These are phyloP conservation scores for Heritiera fomes DNA, from an alignment of 345 rosid species.

Conservation along the genomic window DNA sequence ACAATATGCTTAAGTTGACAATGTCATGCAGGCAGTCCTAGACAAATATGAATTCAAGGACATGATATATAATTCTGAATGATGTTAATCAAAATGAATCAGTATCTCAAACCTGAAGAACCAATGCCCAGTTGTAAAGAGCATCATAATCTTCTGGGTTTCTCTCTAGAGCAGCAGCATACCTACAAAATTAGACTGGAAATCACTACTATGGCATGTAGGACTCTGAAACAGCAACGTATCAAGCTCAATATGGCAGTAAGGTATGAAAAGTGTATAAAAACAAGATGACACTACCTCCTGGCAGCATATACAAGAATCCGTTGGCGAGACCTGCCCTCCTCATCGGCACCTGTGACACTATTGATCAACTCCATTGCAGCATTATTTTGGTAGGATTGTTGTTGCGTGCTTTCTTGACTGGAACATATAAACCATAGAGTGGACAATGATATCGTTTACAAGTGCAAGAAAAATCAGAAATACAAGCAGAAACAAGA, in stretches of 20 bases:
- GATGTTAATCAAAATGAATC: background rate
- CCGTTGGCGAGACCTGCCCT: constrained; percentile 94
- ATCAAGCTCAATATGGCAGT: background rate
- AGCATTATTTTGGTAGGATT: constrained; percentile 63
- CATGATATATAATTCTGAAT: background rate
- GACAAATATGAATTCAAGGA: background rate
- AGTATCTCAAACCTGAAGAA: constrained; percentile 78
- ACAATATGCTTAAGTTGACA: constrained; percentile 13
- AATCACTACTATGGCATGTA: constrained; percentile 13
- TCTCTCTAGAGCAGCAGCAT: constrained; percentile 83
- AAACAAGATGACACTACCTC: constrained; percentile 45
- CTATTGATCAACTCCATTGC: constrained; percentile 89
- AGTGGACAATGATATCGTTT: background rate
- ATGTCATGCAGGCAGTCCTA: background rate
- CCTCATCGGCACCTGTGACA: constrained; percentile 85
- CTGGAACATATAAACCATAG: constrained; percentile 41
- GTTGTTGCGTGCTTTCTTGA: constrained; percentile 61
- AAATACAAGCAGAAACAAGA: background rate
- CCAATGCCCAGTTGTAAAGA: constrained; percentile 96
- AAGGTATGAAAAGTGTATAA: background rate
- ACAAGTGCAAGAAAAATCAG: background rate
- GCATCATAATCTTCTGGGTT: constrained; percentile 99
- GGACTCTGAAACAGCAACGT: background rate
- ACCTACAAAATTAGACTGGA: constrained; percentile 50
- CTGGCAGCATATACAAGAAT: constrained; percentile 96